These are phyloP conservation scores for Phytopythium cucurbitacearum DNA, from an alignment of 352 stramenopile genomes.

Conservation along the genomic window DNA sequence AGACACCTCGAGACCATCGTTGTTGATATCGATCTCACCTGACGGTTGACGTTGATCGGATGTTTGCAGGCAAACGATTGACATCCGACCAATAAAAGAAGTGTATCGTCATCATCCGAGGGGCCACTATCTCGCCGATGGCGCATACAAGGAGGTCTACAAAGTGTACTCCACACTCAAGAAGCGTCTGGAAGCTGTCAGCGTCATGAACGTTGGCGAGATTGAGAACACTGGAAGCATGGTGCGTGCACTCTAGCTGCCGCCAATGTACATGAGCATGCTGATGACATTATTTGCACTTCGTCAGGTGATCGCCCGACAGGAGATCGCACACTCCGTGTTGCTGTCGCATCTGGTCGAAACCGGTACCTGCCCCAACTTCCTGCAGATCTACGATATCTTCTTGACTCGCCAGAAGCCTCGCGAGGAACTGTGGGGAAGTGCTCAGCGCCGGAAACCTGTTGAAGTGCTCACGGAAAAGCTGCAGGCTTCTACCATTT, in stretches of 20 bases:
- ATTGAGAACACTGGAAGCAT: slow-evolving; percentile 88
- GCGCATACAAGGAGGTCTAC: slow-evolving; percentile 88
- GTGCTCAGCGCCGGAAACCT: slow-evolving; percentile 53
- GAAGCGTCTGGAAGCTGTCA: slow-evolving; percentile 69
- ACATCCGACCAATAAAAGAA: slow-evolving; percentile 30
- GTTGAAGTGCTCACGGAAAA: slow-evolving; percentile 42
- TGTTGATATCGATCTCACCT: not conserved
- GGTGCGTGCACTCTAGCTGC: slow-evolving; percentile 22
- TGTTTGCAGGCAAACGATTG: slow-evolving; percentile 25
- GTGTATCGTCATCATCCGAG: slow-evolving; percentile 53
- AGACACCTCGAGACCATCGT: not conserved
- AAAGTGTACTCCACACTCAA: slow-evolving; percentile 68
- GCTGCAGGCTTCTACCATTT: slow-evolving; percentile 12
- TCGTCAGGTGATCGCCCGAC: slow-evolving; percentile 72
- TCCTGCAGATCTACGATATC: slow-evolving; percentile 90
- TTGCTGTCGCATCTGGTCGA: slow-evolving; percentile 89
- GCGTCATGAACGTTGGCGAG: slow-evolving; percentile 91
- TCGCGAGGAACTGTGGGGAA: slow-evolving; percentile 52
- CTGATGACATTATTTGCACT: slow-evolving; percentile 2
- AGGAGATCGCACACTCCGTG: slow-evolving; percentile 94
- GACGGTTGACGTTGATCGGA: slow-evolving; percentile 5
- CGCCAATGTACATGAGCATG: not conserved
- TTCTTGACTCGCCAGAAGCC: slow-evolving; percentile 84
- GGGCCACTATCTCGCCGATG: slow-evolving; percentile 76
- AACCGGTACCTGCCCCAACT: slow-evolving; percentile 91